Percentiles rank a stretch among this genome's conserved stretches.
These are phyloP conservation scores for Venturia asperata DNA, from an alignment of 2,329 filamentous ascomycete species.

Conservation along the genomic window DNA sequence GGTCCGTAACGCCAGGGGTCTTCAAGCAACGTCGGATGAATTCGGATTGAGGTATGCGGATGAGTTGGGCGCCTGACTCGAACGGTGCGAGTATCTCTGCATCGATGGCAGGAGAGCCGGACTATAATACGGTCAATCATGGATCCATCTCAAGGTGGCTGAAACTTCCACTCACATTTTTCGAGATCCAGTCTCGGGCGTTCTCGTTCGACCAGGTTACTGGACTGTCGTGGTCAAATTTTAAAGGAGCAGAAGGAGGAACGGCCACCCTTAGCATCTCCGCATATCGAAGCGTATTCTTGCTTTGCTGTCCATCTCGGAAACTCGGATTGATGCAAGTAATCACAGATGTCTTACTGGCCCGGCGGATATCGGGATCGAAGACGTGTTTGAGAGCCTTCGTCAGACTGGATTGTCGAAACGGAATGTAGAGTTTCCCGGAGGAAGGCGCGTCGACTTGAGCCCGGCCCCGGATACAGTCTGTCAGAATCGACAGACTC, in stretches of 20 bases:
- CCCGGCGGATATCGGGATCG: slow-evolving; percentile 1
- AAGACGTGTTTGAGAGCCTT: slow-evolving; percentile 16
- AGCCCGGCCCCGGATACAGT: slow-evolving; percentile 12
- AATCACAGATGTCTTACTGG: slow-evolving; percentile 9
- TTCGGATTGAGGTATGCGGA: slow-evolving; percentile 3
- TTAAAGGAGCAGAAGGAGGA: background rate
- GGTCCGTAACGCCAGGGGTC: background rate
- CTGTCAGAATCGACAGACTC: slow-evolving; percentile 47
- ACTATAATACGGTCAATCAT: background rate
- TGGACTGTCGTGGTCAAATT: background rate
- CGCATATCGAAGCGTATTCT: slow-evolving; percentile 15
- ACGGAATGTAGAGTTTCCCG: slow-evolving; percentile 5
- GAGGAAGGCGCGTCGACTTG: background rate
- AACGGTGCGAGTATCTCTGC: background rate
- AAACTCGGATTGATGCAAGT: slow-evolving; percentile 3
- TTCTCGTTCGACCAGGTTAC: slow-evolving; percentile 10
- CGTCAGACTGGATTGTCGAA: slow-evolving; percentile 9
- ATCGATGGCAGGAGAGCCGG: slow-evolving; percentile 3
- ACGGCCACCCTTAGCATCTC: slow-evolving; percentile 10
- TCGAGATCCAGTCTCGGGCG: slow-evolving; percentile 1
- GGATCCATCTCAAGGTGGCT: background rate
- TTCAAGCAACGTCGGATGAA: slow-evolving; percentile 4
- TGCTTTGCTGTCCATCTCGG: background rate
- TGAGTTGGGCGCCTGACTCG: slow-evolving; percentile 5
- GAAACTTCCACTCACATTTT: background rate